Base-by-base conservation (phyloP, 176 grass and related monocot genomes). In the Carex littledalei region DNA sequence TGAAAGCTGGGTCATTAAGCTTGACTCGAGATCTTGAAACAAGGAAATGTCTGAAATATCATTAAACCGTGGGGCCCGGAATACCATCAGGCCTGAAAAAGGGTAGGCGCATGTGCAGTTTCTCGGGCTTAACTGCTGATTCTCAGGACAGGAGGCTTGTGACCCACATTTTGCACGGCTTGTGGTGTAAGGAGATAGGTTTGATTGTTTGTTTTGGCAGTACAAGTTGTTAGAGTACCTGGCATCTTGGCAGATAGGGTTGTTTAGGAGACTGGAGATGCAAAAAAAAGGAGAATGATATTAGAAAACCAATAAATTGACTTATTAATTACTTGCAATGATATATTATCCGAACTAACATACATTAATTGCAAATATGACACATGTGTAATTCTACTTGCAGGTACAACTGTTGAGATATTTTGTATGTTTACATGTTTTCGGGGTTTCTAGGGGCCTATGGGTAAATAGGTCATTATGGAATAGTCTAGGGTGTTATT, bases 31-130 rank as follows among this genome's bases (percentile, higher is more conserved):
- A 66, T 45, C 21, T 80, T 91, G 45, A 79, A 93, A 98, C 57
- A 6, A 32, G 3, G 60, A 57, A 22, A 16, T 86, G 72, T 78
- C 75, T 37, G 76, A 85, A 35, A 88, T 20, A 85, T 93, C 91
- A 6, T 45, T 5, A 58, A 98, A 98, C 29, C 21, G 75, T 4
- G 89, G 93, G 57, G 85, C 77, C 57, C 89, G 90, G 63, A 91
- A 98, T 22, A 85, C 29, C 70, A 98, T 86, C 6, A 18, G 65
- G 12, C 95, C 95, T 18, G 41, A 84, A 76, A 90, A 93, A 37
- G 95, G 86, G 84, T 87, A 89, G 65, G 88, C 85, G 17, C 93
- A 98, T 31, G 57, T 35, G 32, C 95, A 98, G 66, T 63, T 94
- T 45, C 63, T 59, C 12, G 95, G 95, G 85, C 86, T 89, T 55